phyloP scores from a whole-genome alignment of 2,329 filamentous ascomycete species.

The Colletotrichum sp. region DNA sequence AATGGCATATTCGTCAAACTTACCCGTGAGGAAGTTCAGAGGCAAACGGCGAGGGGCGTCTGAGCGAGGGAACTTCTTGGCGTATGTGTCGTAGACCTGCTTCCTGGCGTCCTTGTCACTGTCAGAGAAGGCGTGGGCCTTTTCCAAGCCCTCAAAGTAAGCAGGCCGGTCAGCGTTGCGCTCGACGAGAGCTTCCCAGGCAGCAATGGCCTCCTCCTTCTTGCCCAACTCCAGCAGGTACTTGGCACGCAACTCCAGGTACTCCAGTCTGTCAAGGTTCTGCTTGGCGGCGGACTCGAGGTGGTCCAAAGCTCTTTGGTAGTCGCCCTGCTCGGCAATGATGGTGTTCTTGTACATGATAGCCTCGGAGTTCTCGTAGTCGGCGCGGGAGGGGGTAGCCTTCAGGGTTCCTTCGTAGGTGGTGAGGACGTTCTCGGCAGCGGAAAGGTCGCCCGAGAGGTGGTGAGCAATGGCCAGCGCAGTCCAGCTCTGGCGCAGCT shows the following conservation, averaged over 20 bases:
- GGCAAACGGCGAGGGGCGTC: conserved; percentile 88
- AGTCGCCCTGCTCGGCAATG: conserved; percentile 88
- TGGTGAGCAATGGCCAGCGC: conserved; percentile 95
- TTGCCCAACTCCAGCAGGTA: conserved; percentile 81
- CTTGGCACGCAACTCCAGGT: conserved; percentile 84
- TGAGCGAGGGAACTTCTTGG: conserved; percentile 78
- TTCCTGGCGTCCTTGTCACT: conserved; percentile 69
- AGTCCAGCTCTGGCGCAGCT: conserved; percentile 92
- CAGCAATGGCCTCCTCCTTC: conserved; percentile 80
- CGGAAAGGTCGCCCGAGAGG: conserved; percentile 80
- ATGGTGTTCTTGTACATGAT: conserved; percentile 94
- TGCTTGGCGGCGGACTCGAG: conserved; percentile 78
- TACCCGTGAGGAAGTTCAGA: conserved; percentile 83
- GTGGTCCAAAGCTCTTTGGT: conserved; percentile 83
- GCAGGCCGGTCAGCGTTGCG: conserved; percentile 86
- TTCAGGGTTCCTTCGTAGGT: conserved; percentile 96
- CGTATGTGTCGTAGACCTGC: conserved; percentile 78
- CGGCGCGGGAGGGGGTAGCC: conserved; percentile 73
- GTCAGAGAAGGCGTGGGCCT: conserved; percentile 38
- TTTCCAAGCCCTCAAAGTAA: conserved; percentile 82
- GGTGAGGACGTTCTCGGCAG: conserved; percentile 89
- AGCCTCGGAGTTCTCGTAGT: conserved; percentile 93
- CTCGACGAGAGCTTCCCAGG: conserved; percentile 81
- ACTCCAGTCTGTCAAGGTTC: conserved; percentile 82
- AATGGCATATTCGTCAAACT: conserved; percentile 20